These are phyloP conservation scores for Aspergillus sp. DNA, from an alignment of 2,329 filamentous ascomycete genomes.

Conservation along the genomic window DNA sequence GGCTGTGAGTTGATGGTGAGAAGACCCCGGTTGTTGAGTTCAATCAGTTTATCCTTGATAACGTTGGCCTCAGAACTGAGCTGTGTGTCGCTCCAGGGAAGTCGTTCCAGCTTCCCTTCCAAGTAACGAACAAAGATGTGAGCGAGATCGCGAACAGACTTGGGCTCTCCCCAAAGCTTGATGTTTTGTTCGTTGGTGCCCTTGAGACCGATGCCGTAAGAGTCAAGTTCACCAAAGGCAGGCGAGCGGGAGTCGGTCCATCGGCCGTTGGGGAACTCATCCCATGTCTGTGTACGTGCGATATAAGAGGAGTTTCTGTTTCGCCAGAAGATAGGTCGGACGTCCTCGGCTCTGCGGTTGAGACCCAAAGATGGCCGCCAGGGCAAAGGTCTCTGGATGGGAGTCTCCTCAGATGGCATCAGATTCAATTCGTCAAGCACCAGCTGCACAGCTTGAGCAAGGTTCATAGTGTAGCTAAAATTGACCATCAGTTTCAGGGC, in stretches of 20 bases:
- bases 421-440: constrained; percentile 86
- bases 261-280: constrained; percentile 97
- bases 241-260: constrained; percentile 98
- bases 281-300: constrained; percentile 94
- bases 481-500: background rate
- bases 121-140: constrained; percentile 84
- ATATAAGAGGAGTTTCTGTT: constrained; percentile 96
- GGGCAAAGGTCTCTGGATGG: constrained; percentile 84
- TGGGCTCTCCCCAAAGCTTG: constrained; percentile 88
- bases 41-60: constrained; percentile 74
- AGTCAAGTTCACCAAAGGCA: constrained; percentile 91
- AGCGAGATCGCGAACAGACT: constrained; percentile 74
- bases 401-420: constrained; percentile 73
- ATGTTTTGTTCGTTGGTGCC: constrained; percentile 95
- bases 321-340: constrained; percentile 97
- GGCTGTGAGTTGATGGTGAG: constrained; percentile 98
- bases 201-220: constrained; percentile 89
- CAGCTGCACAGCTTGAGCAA: constrained; percentile 91
- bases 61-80: constrained; percentile 79
- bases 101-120: constrained; percentile 71
- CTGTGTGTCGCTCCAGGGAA: constrained; percentile 92
- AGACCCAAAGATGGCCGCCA: constrained; percentile 94
- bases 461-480: constrained; percentile 89
- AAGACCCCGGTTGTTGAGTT: constrained; percentile 81
- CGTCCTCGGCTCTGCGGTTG: constrained; percentile 86